Percentiles rank a stretch among this genome's conserved stretches.
Conservation (phyloP, 352 stramenopile species). For the Pythium brassicae region DNA sequence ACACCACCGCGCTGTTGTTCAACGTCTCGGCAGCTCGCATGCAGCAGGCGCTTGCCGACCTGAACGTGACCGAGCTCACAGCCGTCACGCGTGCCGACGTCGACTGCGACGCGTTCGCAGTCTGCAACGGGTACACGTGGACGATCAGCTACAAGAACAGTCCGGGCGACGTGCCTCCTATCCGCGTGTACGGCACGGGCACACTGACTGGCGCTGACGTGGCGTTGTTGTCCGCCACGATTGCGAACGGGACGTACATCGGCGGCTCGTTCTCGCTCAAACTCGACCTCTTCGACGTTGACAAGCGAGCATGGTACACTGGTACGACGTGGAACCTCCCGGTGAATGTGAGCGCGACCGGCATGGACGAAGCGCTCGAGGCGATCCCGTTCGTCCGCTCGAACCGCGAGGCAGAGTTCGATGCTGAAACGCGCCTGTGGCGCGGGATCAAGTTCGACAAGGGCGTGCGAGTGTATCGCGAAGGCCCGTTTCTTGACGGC, state of each 20-base stretch:
- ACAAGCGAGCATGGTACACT: conserved; percentile 27
- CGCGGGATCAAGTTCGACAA: conserved; percentile 65
- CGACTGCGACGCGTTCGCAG: conserved; percentile 51
- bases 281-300: conserved; percentile 45
- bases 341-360: conserved; percentile 62
- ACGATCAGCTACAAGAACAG: conserved; percentile 59
- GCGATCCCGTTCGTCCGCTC: conserved; percentile 61
- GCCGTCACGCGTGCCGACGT: conserved; percentile 28
- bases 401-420: conserved; percentile 59
- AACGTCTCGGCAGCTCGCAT: conserved; percentile 28
- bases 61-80: conserved; percentile 37
- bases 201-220: conserved; percentile 28
- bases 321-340: conserved; percentile 64
- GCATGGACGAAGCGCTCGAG: conserved; percentile 74
- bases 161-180: conserved; percentile 53
- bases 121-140: conserved; percentile 73
- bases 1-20: conserved; percentile 38
- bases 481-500: conserved; percentile 63
- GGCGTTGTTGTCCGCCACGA: conserved; percentile 24
- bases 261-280: conserved; percentile 50
- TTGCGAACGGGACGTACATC: conserved; percentile 75
- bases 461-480: conserved; percentile 61
- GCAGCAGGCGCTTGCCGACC: conserved; percentile 24
- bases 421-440: conserved; percentile 42
- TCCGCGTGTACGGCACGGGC: conserved; percentile 32